Percentiles rank a stretch among this genome's conserved stretches.
These are phyloP conservation scores for Solanum sejunctum DNA, from an alignment of 257 asterid species.

Conservation along the genomic window DNA sequence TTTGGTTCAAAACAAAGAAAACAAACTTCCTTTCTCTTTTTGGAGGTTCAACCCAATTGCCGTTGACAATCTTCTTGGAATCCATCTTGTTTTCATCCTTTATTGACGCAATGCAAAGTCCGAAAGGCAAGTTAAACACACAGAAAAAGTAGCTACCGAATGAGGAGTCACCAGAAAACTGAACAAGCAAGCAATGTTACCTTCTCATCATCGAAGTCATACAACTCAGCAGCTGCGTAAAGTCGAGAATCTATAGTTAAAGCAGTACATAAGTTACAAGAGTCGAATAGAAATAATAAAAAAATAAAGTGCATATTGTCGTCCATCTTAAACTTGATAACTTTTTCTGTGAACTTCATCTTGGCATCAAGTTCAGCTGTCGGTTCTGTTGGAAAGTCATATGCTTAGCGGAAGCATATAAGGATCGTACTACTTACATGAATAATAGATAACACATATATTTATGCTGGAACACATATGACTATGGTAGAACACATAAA, in stretches of 20 bases:
- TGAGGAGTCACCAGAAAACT: neutral
- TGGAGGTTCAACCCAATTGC: slow-evolving; percentile 88
- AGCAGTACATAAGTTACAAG: neutral
- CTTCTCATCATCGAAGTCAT: slow-evolving; percentile 93
- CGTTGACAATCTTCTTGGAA: slow-evolving; percentile 90
- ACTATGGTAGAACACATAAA: no score
- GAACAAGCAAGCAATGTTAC: slow-evolving; percentile 10
- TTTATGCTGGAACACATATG: no score
- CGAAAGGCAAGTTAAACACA: neutral
- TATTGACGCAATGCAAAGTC: slow-evolving; percentile 1
- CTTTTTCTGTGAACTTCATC: slow-evolving; percentile 69
- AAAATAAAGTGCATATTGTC: slow-evolving; percentile 33
- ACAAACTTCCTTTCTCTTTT: slow-evolving; percentile 74
- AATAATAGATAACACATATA: no score
- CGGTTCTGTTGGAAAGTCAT: neutral
- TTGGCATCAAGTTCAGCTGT: slow-evolving; percentile 97
- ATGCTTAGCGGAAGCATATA: no score
- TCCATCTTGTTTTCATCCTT: slow-evolving; percentile 86
- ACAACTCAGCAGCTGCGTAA: slow-evolving; percentile 90
- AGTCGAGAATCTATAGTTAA: slow-evolving; percentile 6
- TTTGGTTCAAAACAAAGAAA: slow-evolving; percentile 21
- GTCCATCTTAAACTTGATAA: slow-evolving; percentile 3
- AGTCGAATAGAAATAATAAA: neutral
- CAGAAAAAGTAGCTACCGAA: neutral
- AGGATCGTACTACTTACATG: no score